Percentiles rank a stretch among this genome's conserved stretches.
These are phyloP conservation scores for Dalbergia oliveri DNA, from an alignment of 306 rosid genomes.

Conservation along the genomic window DNA sequence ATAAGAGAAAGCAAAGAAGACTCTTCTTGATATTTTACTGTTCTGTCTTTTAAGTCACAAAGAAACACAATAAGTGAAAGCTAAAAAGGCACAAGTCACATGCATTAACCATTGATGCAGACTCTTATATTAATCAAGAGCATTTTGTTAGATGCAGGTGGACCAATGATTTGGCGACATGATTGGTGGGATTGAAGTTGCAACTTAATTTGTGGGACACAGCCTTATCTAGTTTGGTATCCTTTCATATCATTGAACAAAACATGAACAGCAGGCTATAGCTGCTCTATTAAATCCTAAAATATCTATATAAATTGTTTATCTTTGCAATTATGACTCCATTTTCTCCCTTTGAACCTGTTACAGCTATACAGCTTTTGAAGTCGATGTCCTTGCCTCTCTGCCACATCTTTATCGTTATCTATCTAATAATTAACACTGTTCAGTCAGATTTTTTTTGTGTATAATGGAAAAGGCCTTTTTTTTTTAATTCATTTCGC, in stretches of 20 bases:
- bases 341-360: background rate
- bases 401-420: background rate
- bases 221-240: conserved; percentile 43
- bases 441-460: conserved; percentile 17
- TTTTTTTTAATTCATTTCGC: background rate
- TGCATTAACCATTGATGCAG: background rate
- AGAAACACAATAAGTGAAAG: conserved; percentile 4
- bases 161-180: conserved; percentile 20
- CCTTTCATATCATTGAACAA: conserved; percentile 36
- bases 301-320: conserved; percentile 28
- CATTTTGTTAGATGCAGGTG: background rate
- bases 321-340: conserved; percentile 1
- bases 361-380: background rate
- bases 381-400: background rate
- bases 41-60: conserved; percentile 8
- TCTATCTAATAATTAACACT: background rate
- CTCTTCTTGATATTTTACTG: background rate
- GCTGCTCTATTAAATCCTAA: background rate
- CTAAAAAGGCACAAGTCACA: conserved; percentile 18
- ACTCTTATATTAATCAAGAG: conserved; percentile 23
- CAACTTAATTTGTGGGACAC: conserved; percentile 37
- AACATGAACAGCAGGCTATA: background rate
- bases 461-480: too few species aligned
- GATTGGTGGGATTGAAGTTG: conserved; percentile 23
- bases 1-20: conserved; percentile 20